Evolutionary conservation across 1,139 yeast genomes (phyloP), one percentile per base, ranked within the genome.

Genomic region (Saccharomyces hybrid): DNA sequence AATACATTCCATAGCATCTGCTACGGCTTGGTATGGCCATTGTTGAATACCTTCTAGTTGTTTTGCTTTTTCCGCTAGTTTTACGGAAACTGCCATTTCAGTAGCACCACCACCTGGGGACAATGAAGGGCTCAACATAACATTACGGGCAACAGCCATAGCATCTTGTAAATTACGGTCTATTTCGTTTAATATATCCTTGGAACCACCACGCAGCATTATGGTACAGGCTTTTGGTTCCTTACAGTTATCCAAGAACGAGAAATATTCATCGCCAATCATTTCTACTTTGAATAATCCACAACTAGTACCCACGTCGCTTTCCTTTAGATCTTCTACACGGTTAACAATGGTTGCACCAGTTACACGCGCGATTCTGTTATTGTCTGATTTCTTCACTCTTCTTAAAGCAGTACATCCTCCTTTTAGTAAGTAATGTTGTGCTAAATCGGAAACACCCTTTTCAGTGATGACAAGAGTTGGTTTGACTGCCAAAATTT

Each of bases 41-140:
- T 95, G 99, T 55, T 89, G 91, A 56, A 93, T 86, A 56, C 99
- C 99, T 72, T 90, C 97, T 63, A 95, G 83, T 53, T 83, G 79
- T 74, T 91, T 91, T 51, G 98, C 97, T 75, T 83, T 86, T 71
- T 93, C 97, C 11, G 96, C 81, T 58, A 93, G 79, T 62, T 80
- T 83, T 31, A 93, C 98, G 61, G 95, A 80, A 52, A 95, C 91
- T 1, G 99, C 99, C 98, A 95, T 93, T 74, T 93, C 99, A 24
- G 98, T 93, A 52, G 99, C 99, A 67, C 99, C 99, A 57, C 99
- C 99, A 64, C 99, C 99, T 52, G 99, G 99, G 2, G 96, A 80
- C 68, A 93, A 79, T 46, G 95, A 83, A 52, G 99, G 99, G 71
- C 93, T 96, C 65, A 93, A 85, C 79, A 88, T 82, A 50, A 95